A percentile compares a stretch with the other conserved stretches of the same genome.
Conservation (phyloP, 2,329 filamentous ascomycete genomes). For the Fusarium napiforme region DNA sequence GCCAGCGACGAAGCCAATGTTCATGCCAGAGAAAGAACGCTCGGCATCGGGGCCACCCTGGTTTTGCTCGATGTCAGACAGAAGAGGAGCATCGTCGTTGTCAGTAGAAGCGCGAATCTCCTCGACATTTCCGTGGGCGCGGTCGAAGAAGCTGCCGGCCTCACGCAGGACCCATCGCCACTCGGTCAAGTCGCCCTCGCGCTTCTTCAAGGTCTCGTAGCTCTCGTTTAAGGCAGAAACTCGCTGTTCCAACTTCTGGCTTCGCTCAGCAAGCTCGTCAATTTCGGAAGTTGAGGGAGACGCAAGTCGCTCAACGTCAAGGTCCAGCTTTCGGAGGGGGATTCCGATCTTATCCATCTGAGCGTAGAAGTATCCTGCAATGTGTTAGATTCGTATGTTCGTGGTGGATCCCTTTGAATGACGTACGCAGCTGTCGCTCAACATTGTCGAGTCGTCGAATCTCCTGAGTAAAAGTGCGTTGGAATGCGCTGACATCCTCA, state of each 20-base stretch:
- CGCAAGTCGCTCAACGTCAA: slow-evolving; percentile 87
- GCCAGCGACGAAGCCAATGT: slow-evolving; percentile 97
- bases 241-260: slow-evolving; percentile 91
- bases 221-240: slow-evolving; percentile 94
- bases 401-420: slow-evolving; percentile 31
- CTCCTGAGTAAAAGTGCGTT: slow-evolving; percentile 96
- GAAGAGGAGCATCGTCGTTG: slow-evolving; percentile 90
- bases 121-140: slow-evolving; percentile 94
- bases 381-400: slow-evolving; percentile 45
- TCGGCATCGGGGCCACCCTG: slow-evolving; percentile 74
- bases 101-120: slow-evolving; percentile 93
- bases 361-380: slow-evolving; percentile 85
- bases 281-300: slow-evolving; percentile 94
- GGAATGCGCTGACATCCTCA: slow-evolving; percentile 90
- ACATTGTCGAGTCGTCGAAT: slow-evolving; percentile 98
- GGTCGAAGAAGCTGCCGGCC: slow-evolving; percentile 96
- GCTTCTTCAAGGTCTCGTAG: slow-evolving; percentile 98
- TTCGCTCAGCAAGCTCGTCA: slow-evolving; percentile 91
- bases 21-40: slow-evolving; percentile 94
- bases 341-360: slow-evolving; percentile 97
- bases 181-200: slow-evolving; percentile 95
- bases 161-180: slow-evolving; percentile 98
- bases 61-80: slow-evolving; percentile 92
- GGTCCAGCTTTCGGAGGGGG: slow-evolving; percentile 86
- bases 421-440: slow-evolving; percentile 93